Percentiles rank a stretch among this genome's conserved stretches.
Conservation (phyloP, 805 yeast genomes). For the Nakazawaea ernobii region DNA sequence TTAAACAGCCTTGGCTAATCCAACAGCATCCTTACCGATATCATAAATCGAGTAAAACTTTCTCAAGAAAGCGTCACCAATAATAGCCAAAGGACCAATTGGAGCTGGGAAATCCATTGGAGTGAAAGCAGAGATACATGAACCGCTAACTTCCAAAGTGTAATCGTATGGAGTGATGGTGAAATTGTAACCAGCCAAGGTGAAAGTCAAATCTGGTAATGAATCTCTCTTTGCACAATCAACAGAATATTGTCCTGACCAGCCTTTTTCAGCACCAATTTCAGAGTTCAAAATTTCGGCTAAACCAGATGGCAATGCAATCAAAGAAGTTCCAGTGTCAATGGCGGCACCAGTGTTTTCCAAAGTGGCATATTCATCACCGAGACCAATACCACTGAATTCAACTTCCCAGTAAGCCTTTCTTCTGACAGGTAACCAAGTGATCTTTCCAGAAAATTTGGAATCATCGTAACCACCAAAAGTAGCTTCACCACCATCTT, state of each 20-base stretch:
- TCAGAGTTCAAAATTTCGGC: slow-evolving; percentile 94
- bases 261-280: slow-evolving; percentile 95
- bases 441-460: slow-evolving; percentile 74
- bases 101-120: slow-evolving; percentile 98
- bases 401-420: slow-evolving; percentile 99
- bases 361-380: slow-evolving; percentile 85
- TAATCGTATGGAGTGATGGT: slow-evolving; percentile 87
- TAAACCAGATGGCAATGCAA: slow-evolving; percentile 89
- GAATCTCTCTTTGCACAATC: slow-evolving; percentile 83
- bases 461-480: slow-evolving; percentile 89
- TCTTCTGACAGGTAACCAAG: slow-evolving; percentile 97
- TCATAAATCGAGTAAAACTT: slow-evolving; percentile 92
- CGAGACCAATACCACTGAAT: slow-evolving; percentile 85
- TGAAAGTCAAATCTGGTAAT: slow-evolving; percentile 90
- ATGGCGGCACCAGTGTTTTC: slow-evolving; percentile 90
- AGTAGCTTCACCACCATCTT: slow-evolving; percentile 86
- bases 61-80: slow-evolving; percentile 97
- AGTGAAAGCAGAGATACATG: slow-evolving; percentile 94
- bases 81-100: slow-evolving; percentile 91
- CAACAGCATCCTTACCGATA: slow-evolving; percentile 85
- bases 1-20: slow-evolving; percentile 76
- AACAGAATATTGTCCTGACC: slow-evolving; percentile 95
- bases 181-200: slow-evolving; percentile 85
- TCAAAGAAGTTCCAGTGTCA: slow-evolving; percentile 96
- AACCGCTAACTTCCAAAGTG: slow-evolving; percentile 89